phyloP scores from a whole-genome alignment of 2,329 filamentous ascomycete species.

The Fonsecaea erecta region DNA sequence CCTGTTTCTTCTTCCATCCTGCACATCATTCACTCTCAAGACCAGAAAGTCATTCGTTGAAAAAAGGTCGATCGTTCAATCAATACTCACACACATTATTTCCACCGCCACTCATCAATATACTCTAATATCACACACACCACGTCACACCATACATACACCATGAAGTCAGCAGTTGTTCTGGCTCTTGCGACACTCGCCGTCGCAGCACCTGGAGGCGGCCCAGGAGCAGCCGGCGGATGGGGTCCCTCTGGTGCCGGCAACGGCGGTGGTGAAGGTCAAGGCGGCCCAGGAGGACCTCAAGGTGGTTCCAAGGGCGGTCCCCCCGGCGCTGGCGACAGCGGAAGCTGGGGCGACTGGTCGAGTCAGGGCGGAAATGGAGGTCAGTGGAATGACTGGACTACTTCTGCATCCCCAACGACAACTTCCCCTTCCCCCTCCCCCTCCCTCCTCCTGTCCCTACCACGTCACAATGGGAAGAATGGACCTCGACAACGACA shows the following conservation, averaged over 20 bases:
- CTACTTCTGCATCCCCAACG: slow-evolving; percentile 10
- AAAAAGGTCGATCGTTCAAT: slow-evolving; percentile 10
- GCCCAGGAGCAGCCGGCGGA: slow-evolving; percentile 6
- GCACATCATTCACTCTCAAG: slow-evolving; percentile 27
- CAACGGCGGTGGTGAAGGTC: slow-evolving; percentile 16
- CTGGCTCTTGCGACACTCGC: slow-evolving; percentile 33
- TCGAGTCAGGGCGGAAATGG: slow-evolving; percentile 19
- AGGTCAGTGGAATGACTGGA: slow-evolving; percentile 21
- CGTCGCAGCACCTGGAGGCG: slow-evolving; percentile 32
- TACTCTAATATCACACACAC: slow-evolving; percentile 2
- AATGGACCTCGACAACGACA: slow-evolving; percentile 19
- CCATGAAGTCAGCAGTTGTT: slow-evolving; percentile 34
- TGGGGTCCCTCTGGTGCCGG: slow-evolving; percentile 29
- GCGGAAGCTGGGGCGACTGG: slow-evolving; percentile 30
- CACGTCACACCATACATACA: slow-evolving; percentile 12
- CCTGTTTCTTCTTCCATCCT: neutral
- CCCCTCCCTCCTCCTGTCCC: slow-evolving; percentile 10
- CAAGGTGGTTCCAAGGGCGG: slow-evolving; percentile 22
- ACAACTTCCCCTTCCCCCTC: slow-evolving; percentile 20
- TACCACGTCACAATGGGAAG: slow-evolving; percentile 20
- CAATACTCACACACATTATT: slow-evolving; percentile 11
- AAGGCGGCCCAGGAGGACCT: slow-evolving; percentile 20
- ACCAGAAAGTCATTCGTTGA: slow-evolving; percentile 29
- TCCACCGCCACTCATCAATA: neutral
- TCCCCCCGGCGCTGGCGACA: slow-evolving; percentile 23